Evolutionary conservation across 108 stramenopile genomes (phyloP).

Genomic region (Nitzschia sp.): DNA sequence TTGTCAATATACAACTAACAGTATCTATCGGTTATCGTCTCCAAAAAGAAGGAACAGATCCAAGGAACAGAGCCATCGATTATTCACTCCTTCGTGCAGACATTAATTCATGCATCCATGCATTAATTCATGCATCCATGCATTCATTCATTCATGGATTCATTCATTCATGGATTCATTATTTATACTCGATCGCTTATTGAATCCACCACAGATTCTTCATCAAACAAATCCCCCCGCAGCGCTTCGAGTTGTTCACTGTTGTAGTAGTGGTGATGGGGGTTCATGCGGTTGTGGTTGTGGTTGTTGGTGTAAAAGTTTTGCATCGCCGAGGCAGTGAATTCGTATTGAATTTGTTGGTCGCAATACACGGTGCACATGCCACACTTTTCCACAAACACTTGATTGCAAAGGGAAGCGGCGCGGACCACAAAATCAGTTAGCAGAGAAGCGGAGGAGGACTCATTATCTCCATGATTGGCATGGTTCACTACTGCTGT

Average conservation of each 20-base stretch:
- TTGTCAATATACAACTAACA: too few species aligned
- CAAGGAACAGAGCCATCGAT: too few species aligned
- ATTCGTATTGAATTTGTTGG: constrained; percentile 37
- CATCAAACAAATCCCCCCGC: constrained; percentile 26
- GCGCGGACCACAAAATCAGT: constrained; percentile 20
- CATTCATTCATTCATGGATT: too few species aligned
- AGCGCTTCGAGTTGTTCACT: constrained; percentile 1
- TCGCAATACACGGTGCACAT: constrained; percentile 38
- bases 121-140: too few species aligned
- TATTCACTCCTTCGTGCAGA: too few species aligned
- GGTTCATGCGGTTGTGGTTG: not conserved
- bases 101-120: too few species aligned
- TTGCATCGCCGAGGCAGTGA: not conserved
- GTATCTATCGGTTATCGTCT: too few species aligned
- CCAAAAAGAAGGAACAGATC: too few species aligned
- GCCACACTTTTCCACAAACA: constrained; percentile 25
- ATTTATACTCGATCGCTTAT: constrained; percentile 7
- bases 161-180: too few species aligned
- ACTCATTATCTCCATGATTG: too few species aligned
- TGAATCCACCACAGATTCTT: constrained; percentile 29
- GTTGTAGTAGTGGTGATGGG: not conserved
- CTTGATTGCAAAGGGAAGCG: constrained; percentile 13
- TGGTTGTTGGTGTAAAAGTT: not conserved
- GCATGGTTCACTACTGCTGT: constrained; percentile 1
- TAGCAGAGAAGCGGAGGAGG: too few species aligned